Evolutionary conservation across 768 basidiomycete genomes (phyloP).

Genomic region (Boletus rubescentipes): DNA sequence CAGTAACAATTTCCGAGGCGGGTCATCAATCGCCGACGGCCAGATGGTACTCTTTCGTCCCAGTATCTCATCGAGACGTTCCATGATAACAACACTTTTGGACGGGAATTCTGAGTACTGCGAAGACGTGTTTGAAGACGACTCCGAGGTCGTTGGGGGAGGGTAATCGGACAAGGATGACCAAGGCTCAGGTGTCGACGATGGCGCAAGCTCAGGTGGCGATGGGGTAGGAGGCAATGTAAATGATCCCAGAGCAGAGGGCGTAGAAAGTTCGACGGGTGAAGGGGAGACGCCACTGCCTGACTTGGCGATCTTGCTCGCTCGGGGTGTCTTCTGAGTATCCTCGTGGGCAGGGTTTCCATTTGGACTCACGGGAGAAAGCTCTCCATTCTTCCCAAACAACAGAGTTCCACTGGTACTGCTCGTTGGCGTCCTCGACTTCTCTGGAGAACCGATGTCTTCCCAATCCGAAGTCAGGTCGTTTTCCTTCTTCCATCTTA

Average conservation of each 20-base stretch:
- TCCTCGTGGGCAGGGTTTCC: conserved; percentile 30
- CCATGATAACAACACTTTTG: conserved; percentile 58
- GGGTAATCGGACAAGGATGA: conserved; percentile 75
- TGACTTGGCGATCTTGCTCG: conserved; percentile 34
- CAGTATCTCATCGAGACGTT: conserved; percentile 71
- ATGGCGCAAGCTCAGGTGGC: conserved; percentile 55
- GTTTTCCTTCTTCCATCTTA: conserved; percentile 54
- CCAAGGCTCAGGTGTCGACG: conserved; percentile 75
- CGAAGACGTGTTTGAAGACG: conserved; percentile 73
- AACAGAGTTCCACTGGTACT: conserved; percentile 37
- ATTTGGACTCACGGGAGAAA: conserved; percentile 30
- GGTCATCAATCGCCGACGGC: conserved; percentile 73
- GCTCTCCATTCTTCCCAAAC: conserved; percentile 29
- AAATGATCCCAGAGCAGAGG: conserved; percentile 26
- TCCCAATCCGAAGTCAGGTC: conserved; percentile 66
- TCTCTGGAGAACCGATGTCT: conserved; percentile 47
- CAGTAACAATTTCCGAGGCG: conserved; percentile 81
- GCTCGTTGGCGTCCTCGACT: conserved; percentile 50
- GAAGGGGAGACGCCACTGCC: conserved; percentile 20
- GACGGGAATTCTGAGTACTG: conserved; percentile 51
- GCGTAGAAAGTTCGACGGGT: conserved; percentile 19
- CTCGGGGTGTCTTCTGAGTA: conserved; percentile 34
- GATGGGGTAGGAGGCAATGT: conserved; percentile 43
- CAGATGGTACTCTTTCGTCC: conserved; percentile 56
- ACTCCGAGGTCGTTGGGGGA: conserved; percentile 66